Percentiles rank a stretch among this genome's conserved stretches.
These are phyloP conservation scores for Rubus idaeus DNA, from an alignment of 306 rosid species.

Conservation along the genomic window DNA sequence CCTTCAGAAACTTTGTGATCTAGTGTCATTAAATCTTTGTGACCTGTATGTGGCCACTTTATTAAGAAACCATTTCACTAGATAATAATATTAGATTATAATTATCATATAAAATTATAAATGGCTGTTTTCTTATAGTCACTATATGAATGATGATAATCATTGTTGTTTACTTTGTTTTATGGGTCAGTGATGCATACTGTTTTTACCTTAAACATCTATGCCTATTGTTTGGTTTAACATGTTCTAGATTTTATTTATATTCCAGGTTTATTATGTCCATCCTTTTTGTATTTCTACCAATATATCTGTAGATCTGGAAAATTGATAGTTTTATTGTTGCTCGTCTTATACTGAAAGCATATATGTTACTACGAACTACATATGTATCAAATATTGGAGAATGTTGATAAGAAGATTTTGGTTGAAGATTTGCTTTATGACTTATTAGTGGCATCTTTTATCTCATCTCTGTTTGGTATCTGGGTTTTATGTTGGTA, in stretches of 20 bases:
- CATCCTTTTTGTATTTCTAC: neutral
- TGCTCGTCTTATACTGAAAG: neutral
- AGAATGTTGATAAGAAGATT: neutral
- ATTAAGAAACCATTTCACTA: no score
- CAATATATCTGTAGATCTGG: neutral
- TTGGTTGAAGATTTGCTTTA: conserved; percentile 2
- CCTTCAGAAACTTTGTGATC: neutral
- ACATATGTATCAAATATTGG: neutral
- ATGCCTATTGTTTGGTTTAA: neutral
- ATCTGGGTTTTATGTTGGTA: conserved; percentile 38
- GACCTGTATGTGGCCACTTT: no score
- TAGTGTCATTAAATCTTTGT: neutral
- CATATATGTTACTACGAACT: neutral
- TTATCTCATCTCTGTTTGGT: conserved; percentile 23
- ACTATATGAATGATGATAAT: neutral
- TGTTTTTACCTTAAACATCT: neutral
- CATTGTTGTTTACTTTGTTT: neutral
- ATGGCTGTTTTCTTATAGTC: neutral
- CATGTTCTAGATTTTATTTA: neutral
- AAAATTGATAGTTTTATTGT: neutral
- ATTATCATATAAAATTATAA: neutral
- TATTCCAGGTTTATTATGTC: neutral
- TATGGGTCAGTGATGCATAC: neutral
- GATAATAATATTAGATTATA: neutral
- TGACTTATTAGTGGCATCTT: neutral